These are phyloP conservation scores for Litchi chinensis DNA, from an alignment of 345 rosid species.

Conservation along the genomic window DNA sequence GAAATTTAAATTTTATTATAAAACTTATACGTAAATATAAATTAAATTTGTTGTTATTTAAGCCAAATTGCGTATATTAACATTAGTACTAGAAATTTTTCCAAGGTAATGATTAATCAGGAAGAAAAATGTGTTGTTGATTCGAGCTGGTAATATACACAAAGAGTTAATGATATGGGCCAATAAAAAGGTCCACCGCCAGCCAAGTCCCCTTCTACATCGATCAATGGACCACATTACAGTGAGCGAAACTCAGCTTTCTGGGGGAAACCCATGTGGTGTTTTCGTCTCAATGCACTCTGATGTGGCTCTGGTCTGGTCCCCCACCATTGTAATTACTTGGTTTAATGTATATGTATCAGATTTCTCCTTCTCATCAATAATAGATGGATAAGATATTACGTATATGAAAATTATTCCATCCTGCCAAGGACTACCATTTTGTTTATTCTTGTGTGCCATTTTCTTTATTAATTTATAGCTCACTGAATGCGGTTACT, in stretches of 20 bases:
- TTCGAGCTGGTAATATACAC: background rate
- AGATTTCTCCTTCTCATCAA: background rate
- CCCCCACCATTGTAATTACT: background rate
- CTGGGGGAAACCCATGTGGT: conserved; percentile 31
- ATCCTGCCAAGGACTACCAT: background rate
- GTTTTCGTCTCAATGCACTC: conserved; percentile 18
- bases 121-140: background rate
- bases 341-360: background rate
- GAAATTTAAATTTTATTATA: no score
- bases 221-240: conserved; percentile 30
- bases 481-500: no score
- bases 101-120: background rate
- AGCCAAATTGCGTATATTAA: no score
- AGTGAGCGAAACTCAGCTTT: conserved; percentile 24
- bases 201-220: background rate
- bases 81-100: background rate
- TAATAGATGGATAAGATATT: background rate
- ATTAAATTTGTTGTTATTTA: no score
- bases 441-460: no score
- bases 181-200: background rate
- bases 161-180: background rate
- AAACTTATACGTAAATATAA: background rate
- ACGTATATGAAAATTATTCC: background rate
- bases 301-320: background rate
- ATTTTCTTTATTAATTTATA: no score